These are phyloP conservation scores for Saccharomycopsis crataegensis DNA, from an alignment of 1,139 yeast species.

Conservation along the genomic window DNA sequence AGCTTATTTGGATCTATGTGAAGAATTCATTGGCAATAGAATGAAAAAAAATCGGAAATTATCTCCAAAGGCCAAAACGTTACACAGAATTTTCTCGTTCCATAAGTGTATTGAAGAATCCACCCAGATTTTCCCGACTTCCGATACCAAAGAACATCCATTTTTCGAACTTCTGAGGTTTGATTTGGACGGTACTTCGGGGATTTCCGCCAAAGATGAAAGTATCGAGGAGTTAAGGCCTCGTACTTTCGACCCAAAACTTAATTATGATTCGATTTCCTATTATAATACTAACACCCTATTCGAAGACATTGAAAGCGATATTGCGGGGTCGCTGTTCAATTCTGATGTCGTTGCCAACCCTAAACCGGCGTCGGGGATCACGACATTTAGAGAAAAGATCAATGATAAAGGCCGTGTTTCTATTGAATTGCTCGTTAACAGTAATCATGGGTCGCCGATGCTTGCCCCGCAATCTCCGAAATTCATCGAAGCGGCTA, in stretches of 20 bases:
- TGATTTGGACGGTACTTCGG: no score
- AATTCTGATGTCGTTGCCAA: no score
- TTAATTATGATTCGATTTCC: not conserved
- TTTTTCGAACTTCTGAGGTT: no score
- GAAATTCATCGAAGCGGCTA: slow-evolving; percentile 32
- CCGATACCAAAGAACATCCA: not conserved
- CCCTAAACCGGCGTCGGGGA: not conserved
- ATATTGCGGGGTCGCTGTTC: not conserved
- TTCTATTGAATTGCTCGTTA: slow-evolving; percentile 28
- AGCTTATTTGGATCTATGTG: slow-evolving; percentile 69
- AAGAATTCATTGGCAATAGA: slow-evolving; percentile 61
- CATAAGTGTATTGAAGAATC: slow-evolving; percentile 69
- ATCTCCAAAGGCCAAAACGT: slow-evolving; percentile 66
- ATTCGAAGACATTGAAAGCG: not conserved
- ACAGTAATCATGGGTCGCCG: slow-evolving; percentile 15
- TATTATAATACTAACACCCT: not conserved
- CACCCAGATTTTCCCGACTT: slow-evolving; percentile 28
- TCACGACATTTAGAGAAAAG: slow-evolving; percentile 30
- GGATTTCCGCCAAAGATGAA: no score
- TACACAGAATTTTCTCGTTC: slow-evolving; percentile 74
- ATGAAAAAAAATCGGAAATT: slow-evolving; percentile 51
- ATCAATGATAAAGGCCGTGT: slow-evolving; percentile 37
- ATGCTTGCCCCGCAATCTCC: slow-evolving; percentile 22
- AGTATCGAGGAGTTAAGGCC: no score
- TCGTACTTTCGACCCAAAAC: no score